Base-by-base conservation (phyloP, 805 yeast species). In the Candida dendrica region DNA sequence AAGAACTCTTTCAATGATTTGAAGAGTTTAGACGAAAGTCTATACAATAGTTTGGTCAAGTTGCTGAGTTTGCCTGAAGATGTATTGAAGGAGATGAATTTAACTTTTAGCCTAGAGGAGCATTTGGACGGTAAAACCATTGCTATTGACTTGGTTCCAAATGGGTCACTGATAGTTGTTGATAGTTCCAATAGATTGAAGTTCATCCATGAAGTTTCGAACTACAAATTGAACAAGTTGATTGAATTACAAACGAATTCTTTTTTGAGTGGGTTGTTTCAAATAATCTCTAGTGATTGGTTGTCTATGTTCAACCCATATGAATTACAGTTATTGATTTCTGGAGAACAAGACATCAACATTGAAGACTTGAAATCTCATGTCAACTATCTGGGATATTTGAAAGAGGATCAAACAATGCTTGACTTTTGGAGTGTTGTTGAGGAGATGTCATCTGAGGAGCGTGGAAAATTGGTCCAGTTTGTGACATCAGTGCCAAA, bases 401-500 rank as follows among this genome's bases (percentile, higher is more conserved):
- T 58, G 13, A 75, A 64, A 10, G 58, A 59, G 3, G 86, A 81
- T 54, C 45, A 56, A n/a, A 87, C 95, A 0, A 66, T 91, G 2
- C 45, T 44, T 15, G 65, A 75, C 44, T 77, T 93, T 49, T 89
- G 96, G 90, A 79, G 80, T 44, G 79, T 88, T 6, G 68, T 93
- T 6, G 67, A 66, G 4, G 95, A 86, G 45, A 75, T 88, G 71
- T 58, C 69, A 2, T 65, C 74, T 3, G 72, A 71, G n/a, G 86
- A 88, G 42, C 69, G 78, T 47, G 69, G 77, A 17, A 74, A 75
- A 39, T 73, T 93, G 42, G 63, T 93, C 22, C 86, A 86, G 57
- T 93, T 91, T 65, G 96, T 87, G 22, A 93, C 98, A 0, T 84
- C 96, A 0, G 95, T 88, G 1, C 82, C 96, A 1, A 74, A 90